Evolutionary conservation across 805 yeast species (phyloP).

Genomic region (Komagataella pseudopastoris): DNA sequence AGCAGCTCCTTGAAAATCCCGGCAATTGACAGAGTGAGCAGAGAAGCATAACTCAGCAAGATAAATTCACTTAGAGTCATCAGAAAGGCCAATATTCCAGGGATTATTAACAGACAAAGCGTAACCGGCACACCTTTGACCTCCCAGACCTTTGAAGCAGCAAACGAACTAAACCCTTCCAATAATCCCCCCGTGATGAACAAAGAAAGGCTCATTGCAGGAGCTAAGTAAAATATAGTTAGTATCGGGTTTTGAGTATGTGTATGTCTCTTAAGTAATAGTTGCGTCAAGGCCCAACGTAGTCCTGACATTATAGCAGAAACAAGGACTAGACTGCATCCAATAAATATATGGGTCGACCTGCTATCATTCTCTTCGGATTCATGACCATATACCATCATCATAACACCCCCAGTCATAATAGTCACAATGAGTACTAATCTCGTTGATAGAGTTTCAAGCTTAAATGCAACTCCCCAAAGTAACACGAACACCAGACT

Average conservation of each 20-base stretch:
- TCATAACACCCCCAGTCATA: slow-evolving; percentile 73
- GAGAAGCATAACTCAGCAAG: slow-evolving; percentile 68
- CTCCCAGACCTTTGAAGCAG: slow-evolving; percentile 47
- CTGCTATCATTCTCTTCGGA: slow-evolving; percentile 6
- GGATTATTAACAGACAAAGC: slow-evolving; percentile 47
- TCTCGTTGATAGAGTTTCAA: slow-evolving; percentile 63
- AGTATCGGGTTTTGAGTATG: slow-evolving; percentile 63
- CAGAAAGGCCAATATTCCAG: slow-evolving; percentile 78
- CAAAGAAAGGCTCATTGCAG: slow-evolving; percentile 61
- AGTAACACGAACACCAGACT: slow-evolving; percentile 78
- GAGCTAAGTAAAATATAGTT: slow-evolving; percentile 75
- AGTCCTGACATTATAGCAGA: slow-evolving; percentile 81
- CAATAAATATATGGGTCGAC: slow-evolving; percentile 25
- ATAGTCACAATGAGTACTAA: slow-evolving; percentile 55
- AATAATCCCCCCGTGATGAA: slow-evolving; percentile 47
- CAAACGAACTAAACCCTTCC: slow-evolving; percentile 54
- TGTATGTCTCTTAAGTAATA: slow-evolving; percentile 49
- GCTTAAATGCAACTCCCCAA: slow-evolving; percentile 71
- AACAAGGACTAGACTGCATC: slow-evolving; percentile 59
- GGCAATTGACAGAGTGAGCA: slow-evolving; percentile 76
- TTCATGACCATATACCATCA: slow-evolving; percentile 64
- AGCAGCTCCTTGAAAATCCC: slow-evolving; percentile 89
- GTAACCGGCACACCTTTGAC: slow-evolving; percentile 45
- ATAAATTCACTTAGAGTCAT: slow-evolving; percentile 86
- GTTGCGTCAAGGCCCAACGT: slow-evolving; percentile 91